phyloP scores from a whole-genome alignment of 139 green algal genomes.

The Dunaliella sp. region DNA sequence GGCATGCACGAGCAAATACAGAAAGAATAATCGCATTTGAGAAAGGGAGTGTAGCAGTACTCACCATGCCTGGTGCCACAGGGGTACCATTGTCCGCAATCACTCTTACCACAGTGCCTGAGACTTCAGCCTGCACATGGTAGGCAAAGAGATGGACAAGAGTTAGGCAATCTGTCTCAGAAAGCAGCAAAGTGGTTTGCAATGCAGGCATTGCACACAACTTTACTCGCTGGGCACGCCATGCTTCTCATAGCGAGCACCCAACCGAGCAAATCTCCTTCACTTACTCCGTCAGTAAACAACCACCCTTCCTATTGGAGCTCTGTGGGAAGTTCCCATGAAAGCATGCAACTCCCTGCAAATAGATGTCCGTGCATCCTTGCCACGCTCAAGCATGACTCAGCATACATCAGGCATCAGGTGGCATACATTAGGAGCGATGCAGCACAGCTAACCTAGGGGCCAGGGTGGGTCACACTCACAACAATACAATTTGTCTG shows the following conservation, averaged over 20 bases:
- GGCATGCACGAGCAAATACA: no score
- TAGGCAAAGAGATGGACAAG: no score
- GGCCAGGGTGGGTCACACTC: no score
- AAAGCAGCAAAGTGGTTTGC: background rate
- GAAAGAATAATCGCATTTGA: background rate
- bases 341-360: no score
- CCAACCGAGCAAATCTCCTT: background rate
- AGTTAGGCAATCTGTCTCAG: background rate
- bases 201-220: background rate
- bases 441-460: no score
- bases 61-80: conserved; percentile 40
- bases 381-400: no score
- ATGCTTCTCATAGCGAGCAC: background rate
- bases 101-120: conserved; percentile 70
- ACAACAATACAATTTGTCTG: no score
- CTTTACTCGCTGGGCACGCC: no score
- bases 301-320: background rate
- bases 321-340: no score
- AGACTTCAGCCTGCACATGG: conserved; percentile 69
- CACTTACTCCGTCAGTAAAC: background rate
- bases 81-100: conserved; percentile 64
- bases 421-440: no score
- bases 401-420: no score
- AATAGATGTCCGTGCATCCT: no score
- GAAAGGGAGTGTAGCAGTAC: background rate